A percentile compares a stretch with the other conserved stretches of the same genome.
phyloP scores from a whole-genome alignment of 345 rosid genomes.

The Hirschfeldia incana region DNA sequence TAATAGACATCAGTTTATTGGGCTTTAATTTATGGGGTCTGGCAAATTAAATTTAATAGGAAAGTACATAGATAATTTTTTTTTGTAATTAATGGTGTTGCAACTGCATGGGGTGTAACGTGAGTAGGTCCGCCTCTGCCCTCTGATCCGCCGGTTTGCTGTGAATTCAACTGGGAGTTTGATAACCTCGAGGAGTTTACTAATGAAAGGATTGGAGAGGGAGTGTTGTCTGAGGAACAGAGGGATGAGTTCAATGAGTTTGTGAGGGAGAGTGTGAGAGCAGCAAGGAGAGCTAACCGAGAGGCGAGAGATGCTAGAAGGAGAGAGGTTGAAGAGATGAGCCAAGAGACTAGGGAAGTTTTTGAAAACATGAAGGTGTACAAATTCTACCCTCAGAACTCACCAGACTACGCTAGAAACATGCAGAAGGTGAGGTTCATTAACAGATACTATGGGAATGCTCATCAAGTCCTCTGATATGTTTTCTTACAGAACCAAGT shows the following conservation, averaged over 20 bases:
- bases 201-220: slow-evolving; percentile 58
- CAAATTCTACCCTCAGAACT: slow-evolving; percentile 79
- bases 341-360: slow-evolving; percentile 64
- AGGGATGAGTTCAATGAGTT: slow-evolving; percentile 80
- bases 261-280: slow-evolving; percentile 71
- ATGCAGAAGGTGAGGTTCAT: neutral
- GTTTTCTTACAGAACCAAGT: neutral
- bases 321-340: slow-evolving; percentile 76
- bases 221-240: slow-evolving; percentile 65
- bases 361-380: slow-evolving; percentile 64
- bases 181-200: slow-evolving; percentile 81
- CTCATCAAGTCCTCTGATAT: neutral
- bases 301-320: slow-evolving; percentile 90
- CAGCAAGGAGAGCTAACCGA: slow-evolving; percentile 74
- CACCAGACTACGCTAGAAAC: slow-evolving; percentile 52
- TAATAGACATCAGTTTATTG: neutral
- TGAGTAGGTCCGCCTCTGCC: slow-evolving; percentile 32
- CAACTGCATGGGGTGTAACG: too few species aligned
- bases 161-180: slow-evolving; percentile 91
- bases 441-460: neutral
- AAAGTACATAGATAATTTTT: too few species aligned
- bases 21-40: too few species aligned
- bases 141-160: slow-evolving; percentile 73
- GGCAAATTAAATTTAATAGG: too few species aligned
- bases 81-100: too few species aligned